Base-by-base conservation (phyloP, 2,329 filamentous ascomycete species). In the Alternaria tenuissima region DNA sequence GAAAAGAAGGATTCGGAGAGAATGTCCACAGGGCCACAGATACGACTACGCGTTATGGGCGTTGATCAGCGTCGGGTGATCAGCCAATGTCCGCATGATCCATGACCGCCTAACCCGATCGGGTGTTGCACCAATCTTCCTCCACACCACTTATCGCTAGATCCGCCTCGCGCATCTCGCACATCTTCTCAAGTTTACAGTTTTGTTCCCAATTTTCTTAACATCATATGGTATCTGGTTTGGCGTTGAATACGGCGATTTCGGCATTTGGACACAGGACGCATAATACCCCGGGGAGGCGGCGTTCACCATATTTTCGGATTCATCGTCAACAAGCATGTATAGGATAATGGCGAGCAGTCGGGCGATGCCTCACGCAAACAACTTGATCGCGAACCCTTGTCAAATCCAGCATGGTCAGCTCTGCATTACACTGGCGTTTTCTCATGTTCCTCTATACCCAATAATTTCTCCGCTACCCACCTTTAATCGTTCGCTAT, bases 221-320 rank as follows among this genome's bases (percentile, higher is more conserved):
- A 64, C 52, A 51, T 42, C 57, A 62, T 41, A 20, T 49, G 32
- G 53, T 48, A 58, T 57, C 59, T 38, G 48, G 42, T 56, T 65
- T 48, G 69, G 68, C 70, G 64, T 71, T 59, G 22, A 48, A 22
- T 39, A 53, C 57, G 53, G 61, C 52, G 56, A 20, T 59, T 57
- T 64, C 66, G 62, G 53, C 70, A 59, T 48, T 59, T 46, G 59
- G 61, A 58, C 55, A 59, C 59, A 65, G 67, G 62, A 68, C 67
- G 66, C 68, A 76, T 72, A 69, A 77, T 76, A 76, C 75, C 75
- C 74, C 59, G 57, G 70, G 65, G 52, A 66, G 63, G 66, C 64
- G 75, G 75, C 69, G 74, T 74, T 72, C 65, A 47, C 63, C 53
- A 63, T 54, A 63, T 61, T 49, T 49, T 59, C 30, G 36, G 20